Conservation (phyloP, 345 rosid genomes). For the Pistacia integerrima region DNA sequence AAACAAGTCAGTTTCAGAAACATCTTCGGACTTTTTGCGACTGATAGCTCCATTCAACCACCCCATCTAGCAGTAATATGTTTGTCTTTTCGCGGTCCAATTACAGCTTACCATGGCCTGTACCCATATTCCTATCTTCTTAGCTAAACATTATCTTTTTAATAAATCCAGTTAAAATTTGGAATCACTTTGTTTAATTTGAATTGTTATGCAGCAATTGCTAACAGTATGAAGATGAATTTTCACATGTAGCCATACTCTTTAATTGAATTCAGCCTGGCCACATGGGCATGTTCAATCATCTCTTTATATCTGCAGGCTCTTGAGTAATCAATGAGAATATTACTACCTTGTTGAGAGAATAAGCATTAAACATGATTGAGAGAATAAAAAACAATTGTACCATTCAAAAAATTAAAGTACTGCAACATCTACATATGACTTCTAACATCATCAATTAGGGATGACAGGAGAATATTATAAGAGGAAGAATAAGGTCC, state of each 20-base stretch:
- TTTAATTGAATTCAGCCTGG: no score
- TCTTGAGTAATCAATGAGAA: neutral
- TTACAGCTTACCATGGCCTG: neutral
- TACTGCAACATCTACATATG: conserved; percentile 1
- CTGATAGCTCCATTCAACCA: conserved; percentile 10
- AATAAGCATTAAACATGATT: neutral
- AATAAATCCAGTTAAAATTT: neutral
- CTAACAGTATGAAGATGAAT: neutral
- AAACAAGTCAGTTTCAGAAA: neutral
- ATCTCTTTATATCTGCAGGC: neutral
- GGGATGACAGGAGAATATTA: neutral
- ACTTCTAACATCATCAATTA: conserved; percentile 6
- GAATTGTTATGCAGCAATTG: neutral
- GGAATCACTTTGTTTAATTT: neutral
- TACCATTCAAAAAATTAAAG: neutral
- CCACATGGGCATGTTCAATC: neutral
- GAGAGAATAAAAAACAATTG: neutral
- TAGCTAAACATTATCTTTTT: neutral
- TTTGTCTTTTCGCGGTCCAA: neutral
- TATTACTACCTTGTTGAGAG: neutral
- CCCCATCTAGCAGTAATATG: neutral
- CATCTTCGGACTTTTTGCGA: neutral
- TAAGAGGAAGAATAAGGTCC: neutral
- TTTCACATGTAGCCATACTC: neutral
- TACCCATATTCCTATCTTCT: neutral